Evolutionary conservation across 441 rosid species (phyloP).

Genomic region (Sinapis alba): DNA sequence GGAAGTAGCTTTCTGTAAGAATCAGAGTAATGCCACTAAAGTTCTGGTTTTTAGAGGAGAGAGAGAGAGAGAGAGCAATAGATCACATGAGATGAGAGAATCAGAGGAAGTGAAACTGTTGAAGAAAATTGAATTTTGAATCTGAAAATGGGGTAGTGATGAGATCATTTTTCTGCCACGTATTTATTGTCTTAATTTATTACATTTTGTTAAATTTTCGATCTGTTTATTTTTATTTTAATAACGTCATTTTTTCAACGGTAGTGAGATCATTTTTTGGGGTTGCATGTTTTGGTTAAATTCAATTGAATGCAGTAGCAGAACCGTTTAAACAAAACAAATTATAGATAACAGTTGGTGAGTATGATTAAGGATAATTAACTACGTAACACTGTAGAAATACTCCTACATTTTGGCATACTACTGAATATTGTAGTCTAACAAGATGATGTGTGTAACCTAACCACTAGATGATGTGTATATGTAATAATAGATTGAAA

Average conservation of each 20-base stretch:
- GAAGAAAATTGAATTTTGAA: slow-evolving; percentile 31
- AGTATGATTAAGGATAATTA: slow-evolving; percentile 4
- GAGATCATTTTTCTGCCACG: slow-evolving; percentile 27
- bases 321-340: not conserved
- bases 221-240: slow-evolving; percentile 14
- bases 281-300: slow-evolving; percentile 8
- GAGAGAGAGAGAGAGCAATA: not conserved
- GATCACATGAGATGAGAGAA: slow-evolving; percentile 22
- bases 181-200: slow-evolving; percentile 26
- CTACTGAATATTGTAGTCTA: slow-evolving; percentile 6
- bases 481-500: not conserved
- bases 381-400: not conserved
- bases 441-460: slow-evolving; percentile 21
- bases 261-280: slow-evolving; percentile 22
- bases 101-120: slow-evolving; percentile 23
- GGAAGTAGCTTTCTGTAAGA: not conserved
- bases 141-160: slow-evolving; percentile 34
- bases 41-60: slow-evolving; percentile 5
- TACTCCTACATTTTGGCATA: not conserved
- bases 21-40: slow-evolving; percentile 18
- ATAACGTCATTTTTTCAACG: slow-evolving; percentile 15
- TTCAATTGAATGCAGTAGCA: not conserved
- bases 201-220: not conserved
- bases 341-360: slow-evolving; percentile 21
- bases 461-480: slow-evolving; percentile 26